A percentile compares a stretch with the other conserved stretches of the same genome.
phyloP scores from a whole-genome alignment of 768 basidiomycete genomes.

The Porphyrellus cyaneotinctus region DNA sequence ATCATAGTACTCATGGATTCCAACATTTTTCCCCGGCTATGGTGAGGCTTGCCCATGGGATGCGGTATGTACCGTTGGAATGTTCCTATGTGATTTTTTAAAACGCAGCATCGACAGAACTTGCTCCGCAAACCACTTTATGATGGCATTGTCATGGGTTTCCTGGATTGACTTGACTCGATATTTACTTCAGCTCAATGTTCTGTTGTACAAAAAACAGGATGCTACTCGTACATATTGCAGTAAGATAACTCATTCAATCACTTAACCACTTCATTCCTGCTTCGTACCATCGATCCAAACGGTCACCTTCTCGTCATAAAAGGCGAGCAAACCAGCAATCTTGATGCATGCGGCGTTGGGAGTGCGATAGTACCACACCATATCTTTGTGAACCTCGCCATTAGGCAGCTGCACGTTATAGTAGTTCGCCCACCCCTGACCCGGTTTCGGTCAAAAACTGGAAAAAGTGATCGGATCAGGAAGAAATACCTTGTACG shows the following conservation, averaged over 20 bases:
- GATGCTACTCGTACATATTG: background rate
- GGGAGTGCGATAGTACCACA: slow-evolving; percentile 63
- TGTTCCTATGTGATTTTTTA: background rate
- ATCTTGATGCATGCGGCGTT: slow-evolving; percentile 48
- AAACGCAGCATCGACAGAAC: slow-evolving; percentile 2
- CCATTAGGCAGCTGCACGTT: slow-evolving; percentile 44
- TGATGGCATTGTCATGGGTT: slow-evolving; percentile 10
- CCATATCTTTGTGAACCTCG: slow-evolving; percentile 43
- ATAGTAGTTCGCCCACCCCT: slow-evolving; percentile 63
- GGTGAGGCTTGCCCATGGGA: slow-evolving; percentile 20
- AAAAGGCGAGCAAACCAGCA: slow-evolving; percentile 53
- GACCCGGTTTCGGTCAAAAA: slow-evolving; percentile 1
- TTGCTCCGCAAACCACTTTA: slow-evolving; percentile 15
- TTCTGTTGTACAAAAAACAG: slow-evolving; percentile 4
- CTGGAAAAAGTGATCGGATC: background rate
- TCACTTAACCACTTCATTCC: slow-evolving; percentile 26
- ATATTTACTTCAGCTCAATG: too few species aligned
- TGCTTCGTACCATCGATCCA: slow-evolving; percentile 59
- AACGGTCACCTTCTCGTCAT: slow-evolving; percentile 65
- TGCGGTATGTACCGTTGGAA: slow-evolving; percentile 1
- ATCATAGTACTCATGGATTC: slow-evolving; percentile 17
- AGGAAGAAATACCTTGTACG: slow-evolving; percentile 52
- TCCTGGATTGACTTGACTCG: background rate
- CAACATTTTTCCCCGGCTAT: slow-evolving; percentile 2
- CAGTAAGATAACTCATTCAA: background rate